Percentiles rank a stretch among this genome's conserved stretches.
phyloP scores from a whole-genome alignment of 306 rosid genomes.

The Dryas octopetala region DNA sequence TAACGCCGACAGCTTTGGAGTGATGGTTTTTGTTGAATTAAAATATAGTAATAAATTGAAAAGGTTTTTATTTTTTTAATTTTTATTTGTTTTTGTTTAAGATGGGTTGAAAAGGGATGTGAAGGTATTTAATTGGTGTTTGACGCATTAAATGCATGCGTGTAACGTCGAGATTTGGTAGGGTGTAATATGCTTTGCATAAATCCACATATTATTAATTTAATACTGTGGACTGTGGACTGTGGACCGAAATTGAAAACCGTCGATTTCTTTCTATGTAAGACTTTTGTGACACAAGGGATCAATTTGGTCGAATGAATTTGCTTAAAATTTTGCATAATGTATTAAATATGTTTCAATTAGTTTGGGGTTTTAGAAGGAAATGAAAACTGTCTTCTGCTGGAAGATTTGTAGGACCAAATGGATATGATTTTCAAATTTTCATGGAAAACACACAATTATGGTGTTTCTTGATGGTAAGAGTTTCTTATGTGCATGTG shows the following conservation, averaged over 20 bases:
- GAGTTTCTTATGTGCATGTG: no score
- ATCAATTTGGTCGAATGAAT: background rate
- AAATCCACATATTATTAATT: background rate
- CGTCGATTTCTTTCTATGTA: background rate
- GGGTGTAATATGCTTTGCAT: background rate
- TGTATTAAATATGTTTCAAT: background rate
- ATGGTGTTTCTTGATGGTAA: no score
- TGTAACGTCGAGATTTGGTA: slow-evolving; percentile 4
- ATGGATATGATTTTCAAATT: no score
- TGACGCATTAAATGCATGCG: slow-evolving; percentile 16
- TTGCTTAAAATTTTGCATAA: background rate
- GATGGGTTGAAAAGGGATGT: background rate
- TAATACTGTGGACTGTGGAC: background rate
- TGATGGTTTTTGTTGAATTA: background rate
- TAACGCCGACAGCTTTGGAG: slow-evolving; percentile 49
- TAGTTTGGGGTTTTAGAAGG: no score
- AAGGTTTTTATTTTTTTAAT: background rate
- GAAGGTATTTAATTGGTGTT: background rate
- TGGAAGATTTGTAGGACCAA: no score
- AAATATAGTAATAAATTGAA: background rate
- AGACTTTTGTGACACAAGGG: background rate
- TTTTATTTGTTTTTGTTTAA: background rate
- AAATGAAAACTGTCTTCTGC: background rate
- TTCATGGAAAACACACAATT: no score
- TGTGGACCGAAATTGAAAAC: background rate